Evolutionary conservation across 768 basidiomycete species (phyloP).

Genomic region (Hypsizygus marmoreus): DNA sequence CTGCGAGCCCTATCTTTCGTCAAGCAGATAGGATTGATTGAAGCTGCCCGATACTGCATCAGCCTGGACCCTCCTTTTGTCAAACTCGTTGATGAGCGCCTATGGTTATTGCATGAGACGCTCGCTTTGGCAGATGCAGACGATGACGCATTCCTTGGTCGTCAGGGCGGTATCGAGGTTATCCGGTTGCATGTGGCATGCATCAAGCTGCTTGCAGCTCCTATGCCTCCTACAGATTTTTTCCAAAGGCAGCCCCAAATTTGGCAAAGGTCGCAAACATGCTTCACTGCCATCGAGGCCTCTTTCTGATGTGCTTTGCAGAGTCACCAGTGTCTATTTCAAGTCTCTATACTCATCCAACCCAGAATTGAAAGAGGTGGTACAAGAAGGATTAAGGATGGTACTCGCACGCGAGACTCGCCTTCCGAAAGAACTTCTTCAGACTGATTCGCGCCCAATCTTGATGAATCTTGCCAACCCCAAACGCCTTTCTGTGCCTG

Average conservation of each 20-base stretch:
- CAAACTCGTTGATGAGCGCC: constrained; percentile 89
- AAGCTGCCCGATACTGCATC: constrained; percentile 93
- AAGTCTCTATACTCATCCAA: constrained; percentile 95
- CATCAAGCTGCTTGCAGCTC: constrained; percentile 89
- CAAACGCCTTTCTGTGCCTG: constrained; percentile 88
- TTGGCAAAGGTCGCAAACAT: constrained; percentile 84
- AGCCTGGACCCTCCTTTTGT: constrained; percentile 86
- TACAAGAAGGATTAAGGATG: constrained; percentile 89
- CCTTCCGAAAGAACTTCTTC: constrained; percentile 91
- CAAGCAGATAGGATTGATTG: constrained; percentile 97
- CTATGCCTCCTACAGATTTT: constrained; percentile 94
- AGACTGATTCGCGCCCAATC: constrained; percentile 94
- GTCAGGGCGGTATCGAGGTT: constrained; percentile 80
- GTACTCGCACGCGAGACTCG: constrained; percentile 88
- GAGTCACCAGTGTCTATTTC: constrained; percentile 95
- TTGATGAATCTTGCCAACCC: constrained; percentile 98
- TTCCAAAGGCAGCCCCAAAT: constrained; percentile 83
- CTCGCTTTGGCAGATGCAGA: constrained; percentile 96
- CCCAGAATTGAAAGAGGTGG: constrained; percentile 90
- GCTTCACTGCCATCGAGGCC: constrained; percentile 11
- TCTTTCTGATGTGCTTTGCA: constrained; percentile 28
- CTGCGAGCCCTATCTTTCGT: constrained; percentile 93
- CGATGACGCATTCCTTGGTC: constrained; percentile 77
- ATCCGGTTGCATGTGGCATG: constrained; percentile 91
- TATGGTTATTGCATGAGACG: constrained; percentile 90